Conservation (phyloP, 805 yeast genomes). For the Zygosaccharomyces rouxii region DNA sequence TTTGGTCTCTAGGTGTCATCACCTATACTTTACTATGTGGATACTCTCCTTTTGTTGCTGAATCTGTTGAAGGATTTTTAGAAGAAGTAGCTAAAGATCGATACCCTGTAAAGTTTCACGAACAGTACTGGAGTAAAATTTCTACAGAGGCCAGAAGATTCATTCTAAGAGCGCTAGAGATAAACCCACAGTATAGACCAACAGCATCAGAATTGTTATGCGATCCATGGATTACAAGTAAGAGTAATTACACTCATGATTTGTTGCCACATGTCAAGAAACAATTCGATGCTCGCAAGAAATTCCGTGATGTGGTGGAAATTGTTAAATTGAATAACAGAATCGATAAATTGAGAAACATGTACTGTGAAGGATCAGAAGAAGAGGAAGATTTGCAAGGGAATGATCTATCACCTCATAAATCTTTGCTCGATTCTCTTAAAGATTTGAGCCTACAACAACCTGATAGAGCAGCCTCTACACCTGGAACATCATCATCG, state of each 20-base stretch:
- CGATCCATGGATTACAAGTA: slow-evolving; percentile 70
- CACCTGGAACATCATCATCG: slow-evolving; percentile 4
- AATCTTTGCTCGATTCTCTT: slow-evolving; percentile 20
- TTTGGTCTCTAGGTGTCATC: slow-evolving; percentile 94
- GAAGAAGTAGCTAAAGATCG: slow-evolving; percentile 68
- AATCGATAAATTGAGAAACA: slow-evolving; percentile 61
- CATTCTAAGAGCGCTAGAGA: slow-evolving; percentile 63
- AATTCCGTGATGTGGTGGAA: slow-evolving; percentile 81
- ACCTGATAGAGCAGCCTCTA: slow-evolving; percentile 5
- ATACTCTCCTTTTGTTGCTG: slow-evolving; percentile 86
- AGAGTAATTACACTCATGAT: slow-evolving; percentile 51
- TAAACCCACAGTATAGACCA: slow-evolving; percentile 64
- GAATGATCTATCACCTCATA: slow-evolving; percentile 16
- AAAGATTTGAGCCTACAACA: slow-evolving; percentile 15
- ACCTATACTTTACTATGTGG: slow-evolving; percentile 89
- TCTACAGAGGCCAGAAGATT: slow-evolving; percentile 77
- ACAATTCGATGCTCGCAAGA: slow-evolving; percentile 78
- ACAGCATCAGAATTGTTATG: slow-evolving; percentile 59
- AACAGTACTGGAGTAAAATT: slow-evolving; percentile 79
- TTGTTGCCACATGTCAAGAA: slow-evolving; percentile 76
- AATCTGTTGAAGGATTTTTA: slow-evolving; percentile 73
- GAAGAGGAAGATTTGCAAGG: slow-evolving; percentile 33
- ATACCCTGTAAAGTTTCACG: slow-evolving; percentile 77
- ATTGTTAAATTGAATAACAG: slow-evolving; percentile 77
- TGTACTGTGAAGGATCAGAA: slow-evolving; percentile 48